Percentiles rank a stretch among this genome's conserved stretches.
Evolutionary conservation across 495 filamentous ascomycete species (phyloP).

Genomic region (Xylaria palmicola): DNA sequence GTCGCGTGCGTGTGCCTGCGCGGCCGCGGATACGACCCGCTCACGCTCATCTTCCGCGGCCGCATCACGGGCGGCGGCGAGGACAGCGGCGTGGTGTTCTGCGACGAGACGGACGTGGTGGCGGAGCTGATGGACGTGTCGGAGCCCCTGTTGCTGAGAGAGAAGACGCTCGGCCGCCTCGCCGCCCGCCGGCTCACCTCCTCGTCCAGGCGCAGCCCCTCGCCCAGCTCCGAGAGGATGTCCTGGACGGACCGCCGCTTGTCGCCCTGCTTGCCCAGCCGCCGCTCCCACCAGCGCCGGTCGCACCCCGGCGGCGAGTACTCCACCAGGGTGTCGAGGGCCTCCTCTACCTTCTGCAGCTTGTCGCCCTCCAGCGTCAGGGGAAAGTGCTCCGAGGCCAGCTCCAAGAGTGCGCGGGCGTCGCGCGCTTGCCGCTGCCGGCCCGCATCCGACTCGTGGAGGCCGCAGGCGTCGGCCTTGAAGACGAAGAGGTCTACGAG

Average conservation of each 20-base stretch:
- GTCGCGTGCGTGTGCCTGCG: conserved; percentile 12
- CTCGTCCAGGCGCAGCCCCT: conserved; percentile 15
- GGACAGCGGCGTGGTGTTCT: conserved; percentile 3
- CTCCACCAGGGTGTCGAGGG: conserved; percentile 14
- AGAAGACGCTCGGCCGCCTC: conserved; percentile 15
- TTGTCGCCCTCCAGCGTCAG: conserved; percentile 11
- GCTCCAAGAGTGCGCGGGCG: conserved; percentile 13
- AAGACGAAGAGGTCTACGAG: conserved; percentile 19
- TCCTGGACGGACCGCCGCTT: conserved; percentile 18
- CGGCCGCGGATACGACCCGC: conserved; percentile 4
- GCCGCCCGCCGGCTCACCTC: conserved; percentile 6
- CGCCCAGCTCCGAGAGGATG: conserved; percentile 17
- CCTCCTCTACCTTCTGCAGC: conserved; percentile 13
- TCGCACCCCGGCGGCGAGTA: conserved; percentile 12
- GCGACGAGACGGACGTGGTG: conserved; percentile 9
- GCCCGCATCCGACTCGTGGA: conserved; percentile 12
- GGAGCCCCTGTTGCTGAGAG: conserved; percentile 10
- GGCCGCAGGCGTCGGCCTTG: conserved; percentile 18
- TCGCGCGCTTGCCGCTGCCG: conserved; percentile 10
- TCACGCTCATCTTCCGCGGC: conserved; percentile 18
- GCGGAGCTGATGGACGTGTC: conserved; percentile 1
- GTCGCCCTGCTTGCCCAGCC: conserved; percentile 18
- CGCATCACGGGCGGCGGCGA: conserved; percentile 9
- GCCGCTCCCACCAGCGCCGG: conserved; percentile 11
- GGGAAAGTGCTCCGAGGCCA: conserved; percentile 16